Evolutionary conservation across 305 asterid genomes (phyloP).

Genomic region (Fraxinus angustifolia): DNA sequence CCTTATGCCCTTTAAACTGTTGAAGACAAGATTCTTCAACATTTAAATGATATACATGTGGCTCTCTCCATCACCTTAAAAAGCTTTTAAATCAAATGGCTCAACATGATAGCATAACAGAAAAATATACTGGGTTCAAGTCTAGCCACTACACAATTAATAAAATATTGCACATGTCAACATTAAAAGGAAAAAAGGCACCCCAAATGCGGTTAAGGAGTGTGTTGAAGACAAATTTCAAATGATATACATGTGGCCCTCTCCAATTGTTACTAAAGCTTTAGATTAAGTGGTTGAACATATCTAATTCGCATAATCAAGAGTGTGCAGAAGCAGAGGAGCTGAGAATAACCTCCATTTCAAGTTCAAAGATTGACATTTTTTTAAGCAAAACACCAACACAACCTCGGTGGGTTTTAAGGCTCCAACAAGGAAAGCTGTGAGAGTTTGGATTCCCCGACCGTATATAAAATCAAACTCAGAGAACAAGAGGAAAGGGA

Average conservation of each 20-base stretch:
- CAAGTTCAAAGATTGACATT: neutral
- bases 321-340: neutral
- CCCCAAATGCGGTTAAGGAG: neutral
- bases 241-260: neutral
- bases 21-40: constrained; percentile 1
- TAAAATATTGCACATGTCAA: neutral
- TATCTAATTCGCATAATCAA: neutral
- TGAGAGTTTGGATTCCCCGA: neutral
- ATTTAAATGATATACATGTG: neutral
- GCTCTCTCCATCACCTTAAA: neutral
- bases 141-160: neutral
- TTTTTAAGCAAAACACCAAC: neutral
- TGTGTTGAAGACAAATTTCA: neutral
- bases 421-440: neutral
- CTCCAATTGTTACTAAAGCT: neutral
- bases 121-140: neutral
- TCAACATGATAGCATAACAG: neutral
- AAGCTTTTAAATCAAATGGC: neutral
- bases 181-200: neutral
- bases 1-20: neutral
- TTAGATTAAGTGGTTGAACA: neutral
- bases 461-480: neutral
- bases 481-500: neutral
- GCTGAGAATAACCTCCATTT: neutral
- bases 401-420: neutral